Conservation (phyloP, 2,329 filamentous ascomycete genomes). For the Aspergillus cejpii region DNA sequence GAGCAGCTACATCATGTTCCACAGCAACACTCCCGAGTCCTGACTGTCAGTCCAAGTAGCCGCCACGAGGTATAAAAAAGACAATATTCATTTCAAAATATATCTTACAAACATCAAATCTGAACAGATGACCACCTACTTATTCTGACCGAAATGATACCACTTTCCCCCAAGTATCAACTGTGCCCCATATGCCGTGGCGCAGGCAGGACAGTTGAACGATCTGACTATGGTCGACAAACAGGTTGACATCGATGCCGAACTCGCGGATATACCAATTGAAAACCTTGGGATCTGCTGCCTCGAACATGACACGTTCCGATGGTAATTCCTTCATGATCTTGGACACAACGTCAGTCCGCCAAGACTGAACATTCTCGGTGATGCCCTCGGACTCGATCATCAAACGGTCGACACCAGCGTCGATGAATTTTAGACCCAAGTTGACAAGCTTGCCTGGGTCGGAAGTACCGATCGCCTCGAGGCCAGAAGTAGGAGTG, state of each 20-base stretch:
- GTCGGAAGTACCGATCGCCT: conserved; percentile 46
- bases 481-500: conserved; percentile 43
- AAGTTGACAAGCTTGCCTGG: conserved; percentile 46
- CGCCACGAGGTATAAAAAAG: too few species aligned
- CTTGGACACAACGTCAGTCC: conserved; percentile 50
- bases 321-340: conserved; percentile 48
- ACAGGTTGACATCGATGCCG: conserved; percentile 52
- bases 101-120: background rate
- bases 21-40: too few species aligned
- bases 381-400: conserved; percentile 56
- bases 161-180: conserved; percentile 51
- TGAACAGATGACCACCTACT: background rate
- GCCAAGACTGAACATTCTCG: conserved; percentile 50
- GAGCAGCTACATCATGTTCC: too few species aligned
- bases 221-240: conserved; percentile 54
- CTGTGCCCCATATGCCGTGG: conserved; percentile 51
- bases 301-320: conserved; percentile 54
- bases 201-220: conserved; percentile 50
- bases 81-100: background rate
- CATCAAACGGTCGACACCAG: conserved; percentile 52
- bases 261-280: conserved; percentile 54
- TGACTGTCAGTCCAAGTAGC: too few species aligned
- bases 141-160: conserved; percentile 35
- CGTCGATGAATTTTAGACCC: conserved; percentile 46
- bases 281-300: conserved; percentile 50